phyloP scores from a whole-genome alignment of 768 basidiomycete genomes.

The Pleurotus tuber-regium region DNA sequence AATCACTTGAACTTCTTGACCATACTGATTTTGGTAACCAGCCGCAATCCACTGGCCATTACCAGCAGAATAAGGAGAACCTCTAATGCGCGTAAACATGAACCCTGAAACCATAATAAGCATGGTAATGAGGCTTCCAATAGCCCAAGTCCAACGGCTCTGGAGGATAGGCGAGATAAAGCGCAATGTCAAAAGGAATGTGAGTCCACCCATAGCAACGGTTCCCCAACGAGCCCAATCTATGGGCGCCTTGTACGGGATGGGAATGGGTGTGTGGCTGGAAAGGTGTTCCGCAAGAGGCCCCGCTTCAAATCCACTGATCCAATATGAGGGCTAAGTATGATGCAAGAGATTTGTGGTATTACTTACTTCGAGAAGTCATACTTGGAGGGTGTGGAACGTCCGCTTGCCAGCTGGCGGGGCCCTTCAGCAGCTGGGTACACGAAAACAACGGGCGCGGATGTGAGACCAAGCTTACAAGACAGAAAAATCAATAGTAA shows the following conservation, averaged over 20 bases:
- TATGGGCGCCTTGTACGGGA: conserved; percentile 81
- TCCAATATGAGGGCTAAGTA: neutral
- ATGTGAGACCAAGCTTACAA: conserved; percentile 70
- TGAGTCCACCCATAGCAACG: conserved; percentile 41
- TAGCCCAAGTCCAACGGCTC: conserved; percentile 79
- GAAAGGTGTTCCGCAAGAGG: conserved; percentile 77
- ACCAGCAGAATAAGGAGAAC: conserved; percentile 62
- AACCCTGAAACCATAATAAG: conserved; percentile 89
- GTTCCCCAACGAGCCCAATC: conserved; percentile 63
- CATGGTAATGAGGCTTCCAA: conserved; percentile 50
- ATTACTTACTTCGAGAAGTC: conserved; percentile 70
- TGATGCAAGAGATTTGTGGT: neutral
- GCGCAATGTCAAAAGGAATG: conserved; percentile 48
- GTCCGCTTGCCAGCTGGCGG: conserved; percentile 55
- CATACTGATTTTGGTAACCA: conserved; percentile 89
- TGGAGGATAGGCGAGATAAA: conserved; percentile 63
- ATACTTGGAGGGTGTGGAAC: conserved; percentile 58
- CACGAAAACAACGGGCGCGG: conserved; percentile 82
- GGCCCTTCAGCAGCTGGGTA: conserved; percentile 75
- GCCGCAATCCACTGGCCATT: conserved; percentile 79
- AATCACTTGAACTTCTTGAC: conserved; percentile 90
- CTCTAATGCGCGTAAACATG: conserved; percentile 96
- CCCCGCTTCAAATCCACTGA: conserved; percentile 79
- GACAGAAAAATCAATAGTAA: neutral
- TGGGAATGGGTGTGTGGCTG: conserved; percentile 69